phyloP scores from a whole-genome alignment of 306 rosid species.

The Ormosia emarginata region DNA sequence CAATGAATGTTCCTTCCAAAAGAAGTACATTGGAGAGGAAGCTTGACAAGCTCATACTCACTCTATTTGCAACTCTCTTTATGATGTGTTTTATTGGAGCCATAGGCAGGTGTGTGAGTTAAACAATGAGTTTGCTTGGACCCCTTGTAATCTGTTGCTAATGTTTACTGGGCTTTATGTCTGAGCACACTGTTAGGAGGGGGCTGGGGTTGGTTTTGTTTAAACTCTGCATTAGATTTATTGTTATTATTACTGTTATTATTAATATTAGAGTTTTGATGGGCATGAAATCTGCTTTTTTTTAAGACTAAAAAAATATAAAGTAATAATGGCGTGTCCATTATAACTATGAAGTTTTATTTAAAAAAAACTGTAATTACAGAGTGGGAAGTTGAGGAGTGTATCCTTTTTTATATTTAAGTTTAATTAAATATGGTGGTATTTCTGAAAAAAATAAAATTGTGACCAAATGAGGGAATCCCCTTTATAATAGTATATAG shows the following conservation, averaged over 20 bases:
- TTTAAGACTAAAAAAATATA: neutral
- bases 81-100: conserved; percentile 85
- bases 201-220: conserved; percentile 7
- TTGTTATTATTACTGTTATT: conserved; percentile 11
- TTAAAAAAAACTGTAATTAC: neutral
- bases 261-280: neutral
- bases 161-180: conserved; percentile 13
- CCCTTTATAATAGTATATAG: neutral
- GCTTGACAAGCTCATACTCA: conserved; percentile 89
- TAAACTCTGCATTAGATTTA: neutral
- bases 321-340: neutral
- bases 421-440: neutral
- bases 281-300: neutral
- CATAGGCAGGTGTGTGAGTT: conserved; percentile 66
- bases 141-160: neutral
- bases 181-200: neutral
- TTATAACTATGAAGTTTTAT: neutral
- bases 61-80: conserved; percentile 75
- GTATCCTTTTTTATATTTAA: neutral
- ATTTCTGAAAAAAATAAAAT: neutral
- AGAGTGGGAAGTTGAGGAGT: conserved; percentile 14
- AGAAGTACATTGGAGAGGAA: conserved; percentile 96
- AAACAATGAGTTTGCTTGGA: conserved; percentile 4
- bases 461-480: neutral
- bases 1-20: conserved; percentile 98